These are phyloP conservation scores for Solanum hybrid DNA, from an alignment of 305 asterid genomes.

Conservation along the genomic window DNA sequence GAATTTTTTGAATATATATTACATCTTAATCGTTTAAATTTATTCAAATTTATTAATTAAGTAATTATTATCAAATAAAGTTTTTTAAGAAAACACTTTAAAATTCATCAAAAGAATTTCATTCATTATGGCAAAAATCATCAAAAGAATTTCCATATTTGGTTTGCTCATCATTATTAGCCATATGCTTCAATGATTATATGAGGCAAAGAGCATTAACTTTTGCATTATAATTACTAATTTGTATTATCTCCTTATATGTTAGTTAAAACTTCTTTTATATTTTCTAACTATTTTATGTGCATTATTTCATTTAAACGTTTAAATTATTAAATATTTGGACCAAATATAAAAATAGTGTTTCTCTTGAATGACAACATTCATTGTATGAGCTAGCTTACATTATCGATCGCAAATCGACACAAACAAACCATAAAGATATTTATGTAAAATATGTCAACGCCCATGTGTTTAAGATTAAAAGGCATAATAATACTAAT, in stretches of 20 bases:
- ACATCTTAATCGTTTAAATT: background rate
- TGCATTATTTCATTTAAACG: background rate
- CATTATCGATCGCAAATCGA: background rate
- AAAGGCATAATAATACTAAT: background rate
- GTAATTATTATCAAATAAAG: background rate
- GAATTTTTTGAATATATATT: background rate
- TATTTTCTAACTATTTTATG: background rate
- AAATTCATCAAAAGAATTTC: background rate
- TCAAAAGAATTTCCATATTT: background rate
- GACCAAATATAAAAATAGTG: background rate
- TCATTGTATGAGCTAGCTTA: background rate
- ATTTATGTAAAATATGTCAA: background rate
- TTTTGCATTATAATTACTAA: background rate
- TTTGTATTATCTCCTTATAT: background rate
- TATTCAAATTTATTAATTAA: background rate
- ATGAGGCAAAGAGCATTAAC: background rate
- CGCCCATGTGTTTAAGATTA: background rate
- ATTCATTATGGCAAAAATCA: background rate
- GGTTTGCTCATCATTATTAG: background rate
- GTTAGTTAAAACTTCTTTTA: background rate
- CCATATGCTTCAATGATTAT: background rate
- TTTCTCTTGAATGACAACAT: background rate
- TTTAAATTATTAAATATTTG: background rate
- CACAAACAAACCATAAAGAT: background rate
- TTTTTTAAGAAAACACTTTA: background rate